These are phyloP conservation scores for Isoetes taiwanensis DNA, from an alignment of 75 land plant species.

Conservation along the genomic window DNA sequence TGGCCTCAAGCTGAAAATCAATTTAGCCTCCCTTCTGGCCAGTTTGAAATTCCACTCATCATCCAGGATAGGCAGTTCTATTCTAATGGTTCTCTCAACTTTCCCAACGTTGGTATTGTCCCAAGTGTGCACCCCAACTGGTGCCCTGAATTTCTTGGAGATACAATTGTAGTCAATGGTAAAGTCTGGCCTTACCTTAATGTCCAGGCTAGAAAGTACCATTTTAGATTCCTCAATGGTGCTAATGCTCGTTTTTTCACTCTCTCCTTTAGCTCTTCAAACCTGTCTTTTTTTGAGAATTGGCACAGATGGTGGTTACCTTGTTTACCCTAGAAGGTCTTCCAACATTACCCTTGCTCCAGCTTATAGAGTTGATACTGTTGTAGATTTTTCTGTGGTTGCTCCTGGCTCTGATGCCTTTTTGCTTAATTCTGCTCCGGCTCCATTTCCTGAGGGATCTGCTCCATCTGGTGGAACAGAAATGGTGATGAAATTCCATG, in stretches of 20 bases:
- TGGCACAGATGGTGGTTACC: slow-evolving; percentile 13
- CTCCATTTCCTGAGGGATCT: slow-evolving; percentile 1
- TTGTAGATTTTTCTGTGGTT: slow-evolving; percentile 9
- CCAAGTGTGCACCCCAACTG: slow-evolving; percentile 9
- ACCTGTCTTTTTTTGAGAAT: slow-evolving; percentile 6
- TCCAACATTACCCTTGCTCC: neutral
- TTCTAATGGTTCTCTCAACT: slow-evolving; percentile 14
- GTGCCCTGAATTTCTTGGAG: slow-evolving; percentile 15
- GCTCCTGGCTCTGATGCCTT: neutral
- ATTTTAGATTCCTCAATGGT: slow-evolving; percentile 12
- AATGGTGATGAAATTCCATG: too few relatives aligned
- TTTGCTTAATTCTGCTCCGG: slow-evolving; percentile 6
- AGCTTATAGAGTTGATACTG: slow-evolving; percentile 8
- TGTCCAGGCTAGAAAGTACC: neutral
- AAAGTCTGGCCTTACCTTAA: slow-evolving; percentile 18
- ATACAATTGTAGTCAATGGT: slow-evolving; percentile 8
- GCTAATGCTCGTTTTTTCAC: slow-evolving; percentile 2
- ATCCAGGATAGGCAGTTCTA: slow-evolving; percentile 13
- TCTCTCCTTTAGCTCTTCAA: slow-evolving; percentile 1
- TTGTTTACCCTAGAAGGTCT: neutral
- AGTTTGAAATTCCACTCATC: slow-evolving; percentile 7
- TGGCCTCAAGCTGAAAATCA: too few relatives aligned
- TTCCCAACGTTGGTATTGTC: slow-evolving; percentile 7
- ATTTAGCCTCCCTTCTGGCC: neutral
- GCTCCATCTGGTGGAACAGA: neutral